Percentiles rank a stretch among this genome's conserved stretches.
These are phyloP conservation scores for Candida methanosorbosa DNA, from an alignment of 805 yeast genomes.

Conservation along the genomic window DNA sequence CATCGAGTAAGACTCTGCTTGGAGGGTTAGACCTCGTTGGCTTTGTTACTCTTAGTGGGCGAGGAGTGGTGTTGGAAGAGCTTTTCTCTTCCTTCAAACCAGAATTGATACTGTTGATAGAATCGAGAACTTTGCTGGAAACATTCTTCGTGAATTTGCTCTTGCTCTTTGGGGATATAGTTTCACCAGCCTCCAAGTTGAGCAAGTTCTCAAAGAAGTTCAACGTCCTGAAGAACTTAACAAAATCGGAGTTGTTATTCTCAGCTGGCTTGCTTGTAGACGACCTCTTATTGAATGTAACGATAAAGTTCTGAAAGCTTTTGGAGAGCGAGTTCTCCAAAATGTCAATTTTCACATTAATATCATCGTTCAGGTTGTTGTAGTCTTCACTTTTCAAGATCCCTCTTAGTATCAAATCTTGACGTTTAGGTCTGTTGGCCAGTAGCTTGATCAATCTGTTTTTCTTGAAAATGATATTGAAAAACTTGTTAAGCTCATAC, in stretches of 20 bases:
- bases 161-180: background rate
- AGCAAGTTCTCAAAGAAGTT: background rate
- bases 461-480: conserved; percentile 1
- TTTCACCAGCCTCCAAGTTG: conserved; percentile 2
- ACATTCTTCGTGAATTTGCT: background rate
- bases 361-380: background rate
- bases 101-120: background rate
- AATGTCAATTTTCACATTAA: background rate
- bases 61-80: background rate
- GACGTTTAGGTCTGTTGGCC: conserved; percentile 1
- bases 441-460: conserved; percentile 1
- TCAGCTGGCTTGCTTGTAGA: background rate
- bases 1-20: too few relatives aligned
- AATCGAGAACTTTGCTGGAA: background rate
- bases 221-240: conserved; percentile 1
- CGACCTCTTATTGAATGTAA: background rate
- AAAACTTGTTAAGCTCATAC: conserved; percentile 1
- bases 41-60: too few relatives aligned
- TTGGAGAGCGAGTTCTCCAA: background rate
- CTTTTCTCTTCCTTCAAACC: conserved; percentile 1
- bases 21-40: too few relatives aligned
- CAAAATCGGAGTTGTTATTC: background rate
- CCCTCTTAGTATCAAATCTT: conserved; percentile 2
- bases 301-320: background rate
- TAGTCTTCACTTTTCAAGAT: conserved; percentile 2